phyloP scores from a whole-genome alignment of 2,329 filamentous ascomycete species.

The Fusarium annulatum region DNA sequence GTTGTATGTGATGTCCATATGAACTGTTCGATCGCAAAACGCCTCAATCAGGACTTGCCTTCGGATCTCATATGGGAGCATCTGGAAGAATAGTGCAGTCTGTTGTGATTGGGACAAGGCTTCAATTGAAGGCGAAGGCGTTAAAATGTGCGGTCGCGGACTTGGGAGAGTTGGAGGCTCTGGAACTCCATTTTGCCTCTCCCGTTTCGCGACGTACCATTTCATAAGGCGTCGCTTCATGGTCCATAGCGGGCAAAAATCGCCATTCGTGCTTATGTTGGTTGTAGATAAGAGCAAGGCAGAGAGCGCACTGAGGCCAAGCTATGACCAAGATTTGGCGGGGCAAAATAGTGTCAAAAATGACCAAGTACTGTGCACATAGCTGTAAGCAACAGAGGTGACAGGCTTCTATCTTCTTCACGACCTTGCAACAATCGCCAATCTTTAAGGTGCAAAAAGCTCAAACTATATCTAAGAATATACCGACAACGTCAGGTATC shows the following conservation, averaged over 20 bases:
- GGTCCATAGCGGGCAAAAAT: neutral
- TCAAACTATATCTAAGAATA: too few relatives aligned
- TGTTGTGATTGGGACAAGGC: neutral
- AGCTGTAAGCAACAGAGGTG: too few relatives aligned
- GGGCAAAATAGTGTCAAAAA: too few relatives aligned
- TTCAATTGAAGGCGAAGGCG: neutral
- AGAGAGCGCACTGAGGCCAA: rapidly evolving
- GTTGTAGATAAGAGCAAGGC: neutral
- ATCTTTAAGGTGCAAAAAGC: too few relatives aligned
- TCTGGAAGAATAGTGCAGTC: rapidly evolving
- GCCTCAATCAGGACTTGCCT: neutral
- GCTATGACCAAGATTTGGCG: neutral
- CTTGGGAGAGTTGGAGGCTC: neutral
- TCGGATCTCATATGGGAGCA: neutral
- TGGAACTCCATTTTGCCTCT: neutral
- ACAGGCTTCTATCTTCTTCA: too few relatives aligned
- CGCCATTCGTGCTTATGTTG: neutral
- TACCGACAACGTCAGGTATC: too few relatives aligned
- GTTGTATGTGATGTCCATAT: neutral
- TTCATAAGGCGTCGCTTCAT: neutral
- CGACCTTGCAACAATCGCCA: too few relatives aligned
- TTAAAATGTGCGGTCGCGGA: neutral
- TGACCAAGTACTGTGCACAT: too few relatives aligned
- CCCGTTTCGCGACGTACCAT: neutral
- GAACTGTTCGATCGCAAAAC: neutral